These are phyloP conservation scores for Colletotrichum falcatum DNA, from an alignment of 2,329 filamentous ascomycete species.

Conservation along the genomic window DNA sequence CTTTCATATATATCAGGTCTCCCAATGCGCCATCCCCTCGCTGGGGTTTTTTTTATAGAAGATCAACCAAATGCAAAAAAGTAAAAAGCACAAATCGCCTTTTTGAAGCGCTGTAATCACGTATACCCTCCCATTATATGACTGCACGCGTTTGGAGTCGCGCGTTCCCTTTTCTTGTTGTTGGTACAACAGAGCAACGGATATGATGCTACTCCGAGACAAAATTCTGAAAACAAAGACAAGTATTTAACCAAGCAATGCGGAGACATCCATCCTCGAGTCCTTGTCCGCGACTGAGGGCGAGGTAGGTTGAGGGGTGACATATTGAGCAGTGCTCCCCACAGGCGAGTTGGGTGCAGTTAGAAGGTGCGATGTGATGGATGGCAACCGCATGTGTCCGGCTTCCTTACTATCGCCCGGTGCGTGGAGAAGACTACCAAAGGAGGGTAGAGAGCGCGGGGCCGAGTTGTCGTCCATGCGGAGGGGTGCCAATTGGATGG, in stretches of 20 bases:
- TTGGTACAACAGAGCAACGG: conserved; percentile 12
- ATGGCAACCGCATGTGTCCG: conserved; percentile 10
- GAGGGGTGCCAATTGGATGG: conserved; percentile 57
- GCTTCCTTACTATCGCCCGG: conserved; percentile 36
- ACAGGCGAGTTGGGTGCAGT: conserved; percentile 53
- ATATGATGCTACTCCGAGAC: not conserved
- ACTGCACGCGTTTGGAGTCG: conserved; percentile 3
- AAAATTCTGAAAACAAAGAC: too few relatives aligned
- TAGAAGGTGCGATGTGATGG: conserved; percentile 43
- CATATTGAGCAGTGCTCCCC: conserved; percentile 12
- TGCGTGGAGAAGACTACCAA: conserved; percentile 43
- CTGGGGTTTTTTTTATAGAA: conserved; percentile 15
- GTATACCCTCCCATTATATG: not conserved
- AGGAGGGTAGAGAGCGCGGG: conserved; percentile 46
- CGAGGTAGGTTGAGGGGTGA: conserved; percentile 36
- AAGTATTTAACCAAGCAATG: conserved; percentile 25
- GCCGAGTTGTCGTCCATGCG: conserved; percentile 39
- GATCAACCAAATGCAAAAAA: not conserved
- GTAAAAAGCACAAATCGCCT: not conserved
- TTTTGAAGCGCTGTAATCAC: not conserved
- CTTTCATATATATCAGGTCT: conserved; percentile 25
- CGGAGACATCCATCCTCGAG: conserved; percentile 36
- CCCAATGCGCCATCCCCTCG: conserved; percentile 35
- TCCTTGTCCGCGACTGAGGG: conserved; percentile 42
- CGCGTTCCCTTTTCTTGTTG: not conserved